Evolutionary conservation across 305 asterid genomes (phyloP).

Genomic region (Rubia balearica): DNA sequence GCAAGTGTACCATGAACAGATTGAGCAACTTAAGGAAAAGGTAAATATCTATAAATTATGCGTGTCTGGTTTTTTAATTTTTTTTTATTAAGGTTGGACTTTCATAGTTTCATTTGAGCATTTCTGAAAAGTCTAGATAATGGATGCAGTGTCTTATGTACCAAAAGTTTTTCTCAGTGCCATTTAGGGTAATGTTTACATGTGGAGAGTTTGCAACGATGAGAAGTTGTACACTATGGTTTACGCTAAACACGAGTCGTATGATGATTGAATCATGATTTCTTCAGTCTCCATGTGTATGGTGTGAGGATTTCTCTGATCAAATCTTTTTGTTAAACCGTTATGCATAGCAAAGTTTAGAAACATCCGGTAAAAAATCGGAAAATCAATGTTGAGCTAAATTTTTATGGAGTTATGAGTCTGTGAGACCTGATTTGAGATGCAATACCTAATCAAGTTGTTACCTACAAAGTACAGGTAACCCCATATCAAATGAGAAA

Average conservation of each 20-base stretch:
- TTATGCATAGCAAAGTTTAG: neutral
- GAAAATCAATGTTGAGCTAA: neutral
- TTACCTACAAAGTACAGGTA: no score
- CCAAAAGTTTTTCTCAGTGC: neutral
- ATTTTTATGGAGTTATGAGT: neutral
- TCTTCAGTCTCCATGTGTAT: no score
- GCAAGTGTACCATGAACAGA: conserved; percentile 72
- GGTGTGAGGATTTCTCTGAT: neutral
- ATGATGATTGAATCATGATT: no score
- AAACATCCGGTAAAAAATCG: neutral
- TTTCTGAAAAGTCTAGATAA: neutral
- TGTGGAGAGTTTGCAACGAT: neutral
- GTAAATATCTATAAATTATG: conserved; percentile 21
- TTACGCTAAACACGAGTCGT: no score
- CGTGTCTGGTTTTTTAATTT: no score
- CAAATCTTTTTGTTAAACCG: neutral
- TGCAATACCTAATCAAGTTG: neutral
- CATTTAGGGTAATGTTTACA: neutral
- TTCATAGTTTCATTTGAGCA: no score
- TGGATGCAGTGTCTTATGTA: neutral
- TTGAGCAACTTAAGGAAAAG: conserved; percentile 67
- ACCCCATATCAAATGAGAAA: no score
- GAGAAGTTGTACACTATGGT: neutral
- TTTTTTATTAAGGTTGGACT: neutral
- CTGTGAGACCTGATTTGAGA: neutral